These are phyloP conservation scores for Pistacia vera DNA, from an alignment of 345 rosid genomes.

Conservation along the genomic window DNA sequence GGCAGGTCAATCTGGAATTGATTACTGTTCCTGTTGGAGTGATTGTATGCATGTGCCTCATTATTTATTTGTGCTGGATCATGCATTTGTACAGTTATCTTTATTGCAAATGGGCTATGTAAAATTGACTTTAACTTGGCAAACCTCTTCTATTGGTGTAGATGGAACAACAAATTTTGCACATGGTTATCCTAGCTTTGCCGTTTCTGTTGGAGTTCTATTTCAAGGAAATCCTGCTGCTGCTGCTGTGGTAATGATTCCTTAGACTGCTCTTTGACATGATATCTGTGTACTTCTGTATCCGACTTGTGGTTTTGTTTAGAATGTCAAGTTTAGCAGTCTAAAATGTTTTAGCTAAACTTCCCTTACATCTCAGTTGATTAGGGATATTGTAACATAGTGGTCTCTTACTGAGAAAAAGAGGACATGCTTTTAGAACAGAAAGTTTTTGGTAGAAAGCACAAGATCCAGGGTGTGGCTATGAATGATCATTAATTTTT, in stretches of 20 bases:
- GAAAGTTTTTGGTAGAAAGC: not conserved
- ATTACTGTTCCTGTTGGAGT: no score
- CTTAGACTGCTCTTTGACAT: not conserved
- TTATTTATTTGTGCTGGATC: not conserved
- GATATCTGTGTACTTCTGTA: constrained; percentile 14
- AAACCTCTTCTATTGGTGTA: constrained; percentile 24
- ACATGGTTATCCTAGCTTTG: constrained; percentile 96
- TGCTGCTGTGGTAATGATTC: constrained; percentile 80
- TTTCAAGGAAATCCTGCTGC: constrained; percentile 84
- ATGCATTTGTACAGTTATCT: constrained; percentile 7
- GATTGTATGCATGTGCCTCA: not conserved
- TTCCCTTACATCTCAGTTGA: not conserved
- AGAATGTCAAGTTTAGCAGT: not conserved
- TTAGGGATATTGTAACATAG: not conserved
- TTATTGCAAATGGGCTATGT: not conserved
- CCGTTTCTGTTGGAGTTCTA: constrained; percentile 91
- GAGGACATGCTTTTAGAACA: no score
- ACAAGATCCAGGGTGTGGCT: not conserved
- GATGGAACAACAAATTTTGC: constrained; percentile 99
- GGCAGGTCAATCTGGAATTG: no score
- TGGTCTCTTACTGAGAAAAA: no score
- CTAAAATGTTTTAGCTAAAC: no score
- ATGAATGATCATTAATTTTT: no score
- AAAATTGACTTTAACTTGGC: constrained; percentile 1
- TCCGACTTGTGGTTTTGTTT: not conserved